These are phyloP conservation scores for Curvularia lunata DNA, from an alignment of 2,329 filamentous ascomycete genomes.

Conservation along the genomic window DNA sequence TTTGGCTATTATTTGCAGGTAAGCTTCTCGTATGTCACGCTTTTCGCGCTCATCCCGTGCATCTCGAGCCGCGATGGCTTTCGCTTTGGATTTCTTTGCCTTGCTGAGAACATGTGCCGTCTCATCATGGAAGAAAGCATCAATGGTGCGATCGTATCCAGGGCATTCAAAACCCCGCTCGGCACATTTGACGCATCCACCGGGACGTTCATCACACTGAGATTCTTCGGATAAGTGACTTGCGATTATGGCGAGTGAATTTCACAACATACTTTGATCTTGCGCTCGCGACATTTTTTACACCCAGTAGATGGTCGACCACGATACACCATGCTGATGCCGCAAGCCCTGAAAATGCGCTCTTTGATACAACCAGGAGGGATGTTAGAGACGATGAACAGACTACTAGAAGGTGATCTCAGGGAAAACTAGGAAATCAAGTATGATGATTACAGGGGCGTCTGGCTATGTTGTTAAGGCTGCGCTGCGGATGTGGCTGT, in stretches of 20 bases:
- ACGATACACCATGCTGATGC: conserved; percentile 42
- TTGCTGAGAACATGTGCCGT: conserved; percentile 35
- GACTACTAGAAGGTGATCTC: too few relatives aligned
- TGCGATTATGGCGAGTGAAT: neutral
- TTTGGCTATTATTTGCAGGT: conserved; percentile 11
- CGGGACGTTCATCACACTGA: conserved; percentile 42
- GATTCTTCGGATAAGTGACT: conserved; percentile 2
- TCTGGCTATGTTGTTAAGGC: neutral
- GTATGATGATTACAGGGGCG: neutral
- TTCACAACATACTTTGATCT: conserved; percentile 46
- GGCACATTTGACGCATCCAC: conserved; percentile 37
- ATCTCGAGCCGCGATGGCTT: conserved; percentile 38
- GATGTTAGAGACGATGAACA: neutral
- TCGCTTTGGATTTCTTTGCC: conserved; percentile 39
- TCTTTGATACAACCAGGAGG: neutral
- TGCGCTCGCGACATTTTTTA: conserved; percentile 49
- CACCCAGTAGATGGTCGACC: conserved; percentile 44
- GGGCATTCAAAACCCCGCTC: conserved; percentile 36
- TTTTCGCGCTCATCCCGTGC: conserved; percentile 15
- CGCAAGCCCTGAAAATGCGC: neutral
- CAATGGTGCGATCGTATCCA: conserved; percentile 40
- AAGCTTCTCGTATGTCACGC: conserved; percentile 4
- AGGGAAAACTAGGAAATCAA: neutral
- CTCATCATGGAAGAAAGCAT: conserved; percentile 43
- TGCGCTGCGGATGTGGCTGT: neutral